These are phyloP conservation scores for Kwoniella mangroviensis DNA, from an alignment of 768 basidiomycete species.

Conservation along the genomic window DNA sequence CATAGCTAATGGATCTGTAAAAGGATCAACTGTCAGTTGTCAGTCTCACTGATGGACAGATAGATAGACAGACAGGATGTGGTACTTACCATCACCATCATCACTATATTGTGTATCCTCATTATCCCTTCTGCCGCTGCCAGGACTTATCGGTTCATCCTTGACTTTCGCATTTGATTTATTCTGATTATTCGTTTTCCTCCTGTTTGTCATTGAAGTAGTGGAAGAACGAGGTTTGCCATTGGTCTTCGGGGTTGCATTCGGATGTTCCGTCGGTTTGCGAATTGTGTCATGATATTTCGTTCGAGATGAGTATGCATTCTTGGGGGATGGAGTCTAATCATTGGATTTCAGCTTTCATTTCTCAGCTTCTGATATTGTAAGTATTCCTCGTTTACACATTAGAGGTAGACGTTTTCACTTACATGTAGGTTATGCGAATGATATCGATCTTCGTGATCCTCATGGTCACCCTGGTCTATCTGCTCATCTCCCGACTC, in stretches of 20 bases:
- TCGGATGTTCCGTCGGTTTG: not conserved
- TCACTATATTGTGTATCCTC: conserved; percentile 9
- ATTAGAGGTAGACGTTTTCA: not conserved
- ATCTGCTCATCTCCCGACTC: not conserved
- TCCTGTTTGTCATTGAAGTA: conserved; percentile 1
- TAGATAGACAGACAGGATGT: not conserved
- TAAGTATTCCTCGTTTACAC: too few species aligned
- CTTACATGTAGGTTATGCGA: not conserved
- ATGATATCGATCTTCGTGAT: not conserved
- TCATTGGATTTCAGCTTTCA: not conserved
- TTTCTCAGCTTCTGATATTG: too few species aligned
- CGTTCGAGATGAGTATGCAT: not conserved
- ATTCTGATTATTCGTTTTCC: conserved; percentile 1
- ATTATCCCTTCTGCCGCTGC: not conserved
- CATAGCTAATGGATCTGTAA: conserved; percentile 43
- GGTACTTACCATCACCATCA: conserved; percentile 40
- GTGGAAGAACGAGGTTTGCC: not conserved
- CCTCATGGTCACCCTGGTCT: not conserved
- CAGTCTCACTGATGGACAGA: not conserved
- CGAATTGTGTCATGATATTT: not conserved
- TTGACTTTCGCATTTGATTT: conserved; percentile 16
- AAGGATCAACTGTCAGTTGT: conserved; percentile 3
- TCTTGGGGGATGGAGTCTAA: not conserved
- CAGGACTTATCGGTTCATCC: conserved; percentile 17
- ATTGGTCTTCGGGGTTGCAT: not conserved